Evolutionary conservation across 495 filamentous ascomycete genomes (phyloP), one percentile per base, ranked within the genome.

Genomic region (Penicillium samsonianum): DNA sequence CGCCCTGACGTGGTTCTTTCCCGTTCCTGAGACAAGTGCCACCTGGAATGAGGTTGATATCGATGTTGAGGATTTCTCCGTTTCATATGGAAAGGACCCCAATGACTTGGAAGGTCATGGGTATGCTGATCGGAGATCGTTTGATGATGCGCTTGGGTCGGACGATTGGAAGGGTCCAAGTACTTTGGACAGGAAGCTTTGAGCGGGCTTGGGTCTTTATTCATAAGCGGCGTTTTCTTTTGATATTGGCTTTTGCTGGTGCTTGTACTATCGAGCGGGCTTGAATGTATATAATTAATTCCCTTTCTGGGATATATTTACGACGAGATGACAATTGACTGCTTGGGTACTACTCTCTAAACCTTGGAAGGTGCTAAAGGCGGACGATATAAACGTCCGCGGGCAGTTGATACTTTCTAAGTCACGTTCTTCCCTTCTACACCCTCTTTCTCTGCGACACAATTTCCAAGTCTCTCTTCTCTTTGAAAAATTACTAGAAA

Each of bases 1-100:
- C 65, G 51, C 68, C 1, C 75, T 96, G 9, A 90, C 86, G 63
- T 80, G 75, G 54, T 9, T 89, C 25, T 90, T 73, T 61, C 92
- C 91, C 0, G 73, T 96, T 16, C 88, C 89, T 5, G 91, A 87
- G 17, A 84, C 76, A 37, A 92, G 87, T 63, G 81, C 87, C 33
- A 77, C 63, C 12, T 97, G 92, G 92, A 83, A 88, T 67, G 92
- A 97, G 74, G 85, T 93, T 30, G 85, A 87, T 19, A 82, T 89
- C 53, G 82, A 90, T 53, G 54, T 64, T 3, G 67, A 73, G 22
- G 52, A 77, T 35, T 28, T 78, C 12, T 60, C 62, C 1, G 63
- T 81, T 44, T 72, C 75, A 4, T 77, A 82, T 51, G 75, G 70
- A 6, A 65, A 73, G 50, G 71, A 76, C 10, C 62, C 74, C 1